A percentile compares a stretch with the other conserved stretches of the same genome.
Conservation (phyloP, 164 flowering plant species). For the Vitis riparia region DNA sequence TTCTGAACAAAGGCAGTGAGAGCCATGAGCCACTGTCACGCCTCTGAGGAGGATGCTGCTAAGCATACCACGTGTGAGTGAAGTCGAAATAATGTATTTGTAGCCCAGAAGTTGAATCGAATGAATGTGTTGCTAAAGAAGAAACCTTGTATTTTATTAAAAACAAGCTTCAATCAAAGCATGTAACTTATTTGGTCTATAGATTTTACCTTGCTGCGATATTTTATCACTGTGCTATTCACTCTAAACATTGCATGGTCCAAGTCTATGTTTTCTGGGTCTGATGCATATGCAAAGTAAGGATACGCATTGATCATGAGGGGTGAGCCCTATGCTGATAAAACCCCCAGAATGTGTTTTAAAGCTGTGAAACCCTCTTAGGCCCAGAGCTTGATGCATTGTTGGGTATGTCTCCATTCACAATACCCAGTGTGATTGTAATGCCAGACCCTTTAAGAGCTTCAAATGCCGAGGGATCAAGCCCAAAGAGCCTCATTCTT, state of each 20-base stretch:
- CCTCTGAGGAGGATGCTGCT: too few species aligned
- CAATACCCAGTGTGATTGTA: conserved; percentile 12
- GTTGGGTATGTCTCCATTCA: conserved; percentile 25
- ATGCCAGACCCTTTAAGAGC: conserved; percentile 14
- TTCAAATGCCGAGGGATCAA: conserved; percentile 8
- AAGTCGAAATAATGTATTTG: too few species aligned
- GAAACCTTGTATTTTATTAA: too few species aligned
- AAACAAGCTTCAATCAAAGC: too few species aligned
- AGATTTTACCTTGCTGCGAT: too few species aligned
- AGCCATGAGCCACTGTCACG: not conserved
- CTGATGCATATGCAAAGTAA: conserved; percentile 23
- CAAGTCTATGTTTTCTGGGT: conserved; percentile 3
- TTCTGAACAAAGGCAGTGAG: conserved; percentile 9
- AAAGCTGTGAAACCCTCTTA: too few species aligned
- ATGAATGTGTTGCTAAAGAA: too few species aligned
- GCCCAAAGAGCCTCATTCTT: conserved; percentile 19
- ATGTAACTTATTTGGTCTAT: too few species aligned
- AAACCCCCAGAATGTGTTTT: conserved; percentile 9
- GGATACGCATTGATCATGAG: conserved; percentile 44
- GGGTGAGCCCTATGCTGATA: conserved; percentile 17
- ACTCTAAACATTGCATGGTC: conserved; percentile 30
- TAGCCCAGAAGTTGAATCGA: too few species aligned
- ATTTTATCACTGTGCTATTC: not conserved
- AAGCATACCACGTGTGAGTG: too few species aligned
- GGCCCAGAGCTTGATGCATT: conserved; percentile 6